A percentile compares a stretch with the other conserved stretches of the same genome.
Conservation (phyloP, 2,329 filamentous ascomycete species). For the Diaporthe ilicicola region DNA sequence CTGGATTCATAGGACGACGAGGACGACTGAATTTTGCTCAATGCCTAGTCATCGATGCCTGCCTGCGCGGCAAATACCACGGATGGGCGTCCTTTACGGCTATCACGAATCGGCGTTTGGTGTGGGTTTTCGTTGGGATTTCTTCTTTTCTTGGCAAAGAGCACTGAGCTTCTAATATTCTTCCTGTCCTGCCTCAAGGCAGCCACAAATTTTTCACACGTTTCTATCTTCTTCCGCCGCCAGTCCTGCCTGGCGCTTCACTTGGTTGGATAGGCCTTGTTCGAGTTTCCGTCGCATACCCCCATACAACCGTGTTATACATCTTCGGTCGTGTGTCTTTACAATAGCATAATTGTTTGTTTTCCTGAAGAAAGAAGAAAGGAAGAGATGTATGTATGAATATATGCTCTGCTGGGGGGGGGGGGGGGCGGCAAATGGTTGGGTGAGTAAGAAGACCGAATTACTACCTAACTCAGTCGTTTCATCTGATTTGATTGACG, state of each 20-base stretch:
- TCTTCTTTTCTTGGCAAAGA: constrained; percentile 14
- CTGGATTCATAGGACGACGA: constrained; percentile 65
- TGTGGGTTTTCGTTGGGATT: not conserved
- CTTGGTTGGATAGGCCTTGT: not conserved
- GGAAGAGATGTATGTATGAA: constrained; percentile 24
- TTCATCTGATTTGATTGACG: not conserved
- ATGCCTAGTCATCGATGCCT: not conserved
- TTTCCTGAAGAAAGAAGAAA: not conserved
- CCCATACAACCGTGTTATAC: constrained; percentile 17
- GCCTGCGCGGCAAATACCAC: not conserved
- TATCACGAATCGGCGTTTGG: constrained; percentile 31
- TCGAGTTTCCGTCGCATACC: constrained; percentile 20
- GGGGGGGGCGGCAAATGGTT: not conserved
- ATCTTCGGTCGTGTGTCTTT: constrained; percentile 17
- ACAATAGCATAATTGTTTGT: constrained; percentile 26
- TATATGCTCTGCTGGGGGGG: constrained; percentile 16
- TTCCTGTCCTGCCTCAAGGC: constrained; percentile 16
- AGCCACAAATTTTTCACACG: not conserved
- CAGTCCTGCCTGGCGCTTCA: not conserved
- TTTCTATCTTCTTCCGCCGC: constrained; percentile 1
- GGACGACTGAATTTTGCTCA: constrained; percentile 3
- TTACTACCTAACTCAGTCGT: not conserved
- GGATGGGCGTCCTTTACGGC: constrained; percentile 16
- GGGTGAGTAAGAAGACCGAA: constrained; percentile 19
- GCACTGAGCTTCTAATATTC: constrained; percentile 30